A percentile compares a stretch with the other conserved stretches of the same genome.
Conservation (phyloP, 768 basidiomycete species). For the Lactarius psammicola region DNA sequence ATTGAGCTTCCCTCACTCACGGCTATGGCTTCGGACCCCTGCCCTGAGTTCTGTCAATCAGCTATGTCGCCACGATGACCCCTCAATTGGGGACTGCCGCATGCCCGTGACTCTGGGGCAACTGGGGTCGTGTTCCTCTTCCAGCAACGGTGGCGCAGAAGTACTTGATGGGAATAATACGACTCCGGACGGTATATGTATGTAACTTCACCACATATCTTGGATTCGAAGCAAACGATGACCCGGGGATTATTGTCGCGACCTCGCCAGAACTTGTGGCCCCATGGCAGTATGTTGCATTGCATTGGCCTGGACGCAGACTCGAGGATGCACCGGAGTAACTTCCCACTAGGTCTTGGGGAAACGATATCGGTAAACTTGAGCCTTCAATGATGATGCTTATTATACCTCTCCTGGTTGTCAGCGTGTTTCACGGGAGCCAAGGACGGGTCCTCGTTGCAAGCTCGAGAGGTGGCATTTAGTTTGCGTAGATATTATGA, state of each 20-base stretch:
- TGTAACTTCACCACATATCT: background rate
- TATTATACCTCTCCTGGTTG: too few species aligned
- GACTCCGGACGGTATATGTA: background rate
- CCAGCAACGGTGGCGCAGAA: background rate
- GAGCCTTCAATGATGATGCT: slow-evolving; percentile 26
- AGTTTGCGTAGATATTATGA: background rate
- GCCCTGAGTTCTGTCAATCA: background rate
- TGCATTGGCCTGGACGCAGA: slow-evolving; percentile 33
- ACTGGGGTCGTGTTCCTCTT: background rate
- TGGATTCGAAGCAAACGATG: background rate
- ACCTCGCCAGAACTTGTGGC: background rate
- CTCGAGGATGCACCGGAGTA: slow-evolving; percentile 34
- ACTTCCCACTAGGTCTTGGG: slow-evolving; percentile 37
- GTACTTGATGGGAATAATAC: background rate
- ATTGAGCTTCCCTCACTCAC: background rate
- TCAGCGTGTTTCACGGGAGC: too few species aligned
- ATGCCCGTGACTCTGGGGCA: background rate
- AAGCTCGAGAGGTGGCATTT: background rate
- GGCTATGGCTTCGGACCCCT: background rate
- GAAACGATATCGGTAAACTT: slow-evolving; percentile 42
- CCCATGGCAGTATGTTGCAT: slow-evolving; percentile 26
- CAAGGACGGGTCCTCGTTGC: background rate
- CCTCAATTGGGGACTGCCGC: background rate
- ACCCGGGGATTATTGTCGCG: background rate
- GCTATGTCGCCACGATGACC: background rate